Base-by-base conservation (phyloP, 108 stramenopile species). In the Cyclotella sp. region DNA sequence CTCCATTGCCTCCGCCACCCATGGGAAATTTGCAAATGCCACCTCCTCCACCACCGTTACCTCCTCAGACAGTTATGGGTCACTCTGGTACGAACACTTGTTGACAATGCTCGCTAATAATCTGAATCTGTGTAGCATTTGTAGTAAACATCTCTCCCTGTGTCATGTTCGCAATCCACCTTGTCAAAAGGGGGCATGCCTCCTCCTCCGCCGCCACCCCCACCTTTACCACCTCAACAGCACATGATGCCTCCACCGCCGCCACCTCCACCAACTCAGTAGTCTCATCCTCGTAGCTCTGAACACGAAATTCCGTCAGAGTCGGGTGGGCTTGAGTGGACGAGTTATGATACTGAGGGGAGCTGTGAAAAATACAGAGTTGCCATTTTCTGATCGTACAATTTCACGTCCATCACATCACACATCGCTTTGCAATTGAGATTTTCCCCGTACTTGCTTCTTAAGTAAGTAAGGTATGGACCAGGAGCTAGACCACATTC, bases 191-290 rank as follows among this genome's bases (percentile, higher is more conserved):
- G 52, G 46, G 24, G 18, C 22, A 61, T 72, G 71, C 71, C 59
- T 22, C 71, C 71, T 75, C 73, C 73, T 41, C 73, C 73, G 19
- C 73, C 73, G 39, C 73, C 73, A 24, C 73, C 73, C 4, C 59
- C 59, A 24, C 59, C 59, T 24, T 58, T 58, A 22, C 71, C 57
- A 27, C 71, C 71, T 29, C 71, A 51, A 45, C 28, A 28, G 44
- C 63, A 13, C 24, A 64, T 64, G 60, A 24, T 27, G 22, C 60
- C 60, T 34, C 60, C 60, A 15, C 60, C 60, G 3, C 60, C 60
- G 11, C 60, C 60, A 40, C 60, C 60, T 40, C 60, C 34, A 10
- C 60, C 60, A 34, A 19, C 11, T 30, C 60, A 61, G 30, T 24
- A 57, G 34, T 34, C 34, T 34, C 34, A 34, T 34, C 34, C 34